Conservation (phyloP, 495 filamentous ascomycete genomes). For the Hypoxylon lenormandii region DNA sequence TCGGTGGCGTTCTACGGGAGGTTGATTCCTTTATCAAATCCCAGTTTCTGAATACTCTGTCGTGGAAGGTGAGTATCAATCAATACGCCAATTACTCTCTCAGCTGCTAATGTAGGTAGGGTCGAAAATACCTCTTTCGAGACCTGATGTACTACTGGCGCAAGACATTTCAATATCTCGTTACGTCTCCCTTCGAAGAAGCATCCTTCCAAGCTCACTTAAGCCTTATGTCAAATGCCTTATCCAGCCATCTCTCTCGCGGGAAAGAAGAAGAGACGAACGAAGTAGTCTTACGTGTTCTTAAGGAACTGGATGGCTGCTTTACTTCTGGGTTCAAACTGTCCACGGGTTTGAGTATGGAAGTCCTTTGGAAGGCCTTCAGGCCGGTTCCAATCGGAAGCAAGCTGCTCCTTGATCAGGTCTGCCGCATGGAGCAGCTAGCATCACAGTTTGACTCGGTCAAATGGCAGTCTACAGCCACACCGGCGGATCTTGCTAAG, state of each 20-base stretch:
- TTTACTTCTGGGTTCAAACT: conserved; percentile 69
- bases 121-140: conserved; percentile 35
- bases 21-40: conserved; percentile 52
- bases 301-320: conserved; percentile 53
- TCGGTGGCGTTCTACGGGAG: conserved; percentile 49
- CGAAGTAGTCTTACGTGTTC: conserved; percentile 49
- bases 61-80: conserved; percentile 52
- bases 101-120: conserved; percentile 41
- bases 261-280: conserved; percentile 36
- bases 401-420: conserved; percentile 63
- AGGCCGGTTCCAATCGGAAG: conserved; percentile 67
- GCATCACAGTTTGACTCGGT: conserved; percentile 77
- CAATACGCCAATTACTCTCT: neutral
- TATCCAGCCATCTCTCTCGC: conserved; percentile 46
- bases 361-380: conserved; percentile 79
- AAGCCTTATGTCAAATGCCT: conserved; percentile 50
- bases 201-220: conserved; percentile 67
- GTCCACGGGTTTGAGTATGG: conserved; percentile 83
- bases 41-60: conserved; percentile 35
- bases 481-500: conserved; percentile 57
- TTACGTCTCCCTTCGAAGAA: conserved; percentile 61
- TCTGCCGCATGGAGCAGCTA: conserved; percentile 73
- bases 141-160: conserved; percentile 68
- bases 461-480: conserved; percentile 64
- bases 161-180: conserved; percentile 65